These are phyloP conservation scores for Blastomyces gilchristii DNA, from an alignment of 2,329 filamentous ascomycete genomes.

Conservation along the genomic window DNA sequence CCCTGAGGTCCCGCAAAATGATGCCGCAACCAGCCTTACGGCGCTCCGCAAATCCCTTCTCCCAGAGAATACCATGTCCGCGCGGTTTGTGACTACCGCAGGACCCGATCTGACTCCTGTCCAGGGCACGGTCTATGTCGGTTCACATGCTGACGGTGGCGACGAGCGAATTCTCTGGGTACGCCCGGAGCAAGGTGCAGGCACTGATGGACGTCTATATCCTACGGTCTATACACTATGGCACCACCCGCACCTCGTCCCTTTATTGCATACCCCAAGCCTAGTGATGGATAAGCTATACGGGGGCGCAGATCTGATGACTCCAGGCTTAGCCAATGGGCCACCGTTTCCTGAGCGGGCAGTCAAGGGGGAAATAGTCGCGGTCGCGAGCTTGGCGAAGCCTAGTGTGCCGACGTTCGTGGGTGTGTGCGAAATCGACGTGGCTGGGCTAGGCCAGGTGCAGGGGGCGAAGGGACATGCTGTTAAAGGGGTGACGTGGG, in stretches of 20 bases:
- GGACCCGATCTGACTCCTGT: conserved; percentile 53
- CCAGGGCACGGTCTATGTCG: conserved; percentile 55
- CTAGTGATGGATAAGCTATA: conserved; percentile 52
- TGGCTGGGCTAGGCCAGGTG: conserved; percentile 45
- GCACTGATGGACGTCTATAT: conserved; percentile 33
- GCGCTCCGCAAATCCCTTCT: conserved; percentile 49
- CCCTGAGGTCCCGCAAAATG: conserved; percentile 21
- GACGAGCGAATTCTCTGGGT: conserved; percentile 57
- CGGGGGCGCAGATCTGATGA: conserved; percentile 59
- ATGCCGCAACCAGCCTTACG: conserved; percentile 37
- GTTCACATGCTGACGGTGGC: conserved; percentile 42
- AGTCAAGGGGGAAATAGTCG: conserved; percentile 51
- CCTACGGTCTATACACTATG: conserved; percentile 56
- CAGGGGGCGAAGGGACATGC: conserved; percentile 55
- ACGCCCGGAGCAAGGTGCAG: conserved; percentile 46
- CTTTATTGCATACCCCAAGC: conserved; percentile 53
- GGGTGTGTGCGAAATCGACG: conserved; percentile 54
- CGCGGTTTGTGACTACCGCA: conserved; percentile 55
- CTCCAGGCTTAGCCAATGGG: conserved; percentile 53
- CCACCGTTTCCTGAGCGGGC: conserved; percentile 53
- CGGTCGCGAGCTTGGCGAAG: conserved; percentile 49
- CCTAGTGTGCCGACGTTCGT: conserved; percentile 55
- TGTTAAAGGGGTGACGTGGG: conserved; percentile 56
- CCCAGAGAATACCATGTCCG: conserved; percentile 53
- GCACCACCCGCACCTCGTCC: conserved; percentile 51